Base-by-base conservation (phyloP, 2,329 filamentous ascomycete genomes). In the Chrysosporium queenslandicum region DNA sequence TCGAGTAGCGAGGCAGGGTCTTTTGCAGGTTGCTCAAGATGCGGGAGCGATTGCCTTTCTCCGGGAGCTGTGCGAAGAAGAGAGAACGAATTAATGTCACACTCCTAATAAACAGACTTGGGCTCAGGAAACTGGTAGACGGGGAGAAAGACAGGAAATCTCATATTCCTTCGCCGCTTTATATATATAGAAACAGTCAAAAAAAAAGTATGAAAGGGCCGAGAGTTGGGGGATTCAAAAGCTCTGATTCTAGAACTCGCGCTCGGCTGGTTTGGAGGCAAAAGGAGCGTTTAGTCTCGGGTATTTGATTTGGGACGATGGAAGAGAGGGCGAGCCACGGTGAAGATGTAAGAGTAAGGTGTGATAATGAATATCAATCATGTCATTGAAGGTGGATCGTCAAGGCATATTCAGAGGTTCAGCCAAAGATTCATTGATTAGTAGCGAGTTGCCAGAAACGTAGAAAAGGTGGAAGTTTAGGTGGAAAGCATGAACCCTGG, bases 251-350 rank as follows among this genome's bases (percentile, higher is more conserved):
- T 40, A 49, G 46, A 32, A 29, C 46, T 20, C 30, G 20, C 8
- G 21, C 18, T 29, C 36, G 29, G 45, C 16, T n/a, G 45, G 1
- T 21, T 20, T 23, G 40, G 49, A 21, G 49, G 21, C 12, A 18
- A 51, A 36, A 20, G 7, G 21, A 39, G 20, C 40, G 29, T 51
- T 45, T 51, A 45, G 49, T 20, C 6, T 51, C 49, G 40, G 46
- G 36, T 40, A 40, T 36, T 36, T 12, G 6, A 40, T 20, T 11
- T 23, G 8, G 21, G 4, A 3, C 18, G 29, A 12, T 21, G 23
- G 36, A 39, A 8, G 36, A 41, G 25, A 27, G 7, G n/a, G 3
- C 29, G 14, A 16, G 23, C 21, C 20, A 12, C 12, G n/a, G 34
- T 18, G 25, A 21, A 21, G 27, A 32, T 34, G 8, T 34, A 9